phyloP scores from a whole-genome alignment of 2,329 filamentous ascomycete species.

The Monosporascus sp. region DNA sequence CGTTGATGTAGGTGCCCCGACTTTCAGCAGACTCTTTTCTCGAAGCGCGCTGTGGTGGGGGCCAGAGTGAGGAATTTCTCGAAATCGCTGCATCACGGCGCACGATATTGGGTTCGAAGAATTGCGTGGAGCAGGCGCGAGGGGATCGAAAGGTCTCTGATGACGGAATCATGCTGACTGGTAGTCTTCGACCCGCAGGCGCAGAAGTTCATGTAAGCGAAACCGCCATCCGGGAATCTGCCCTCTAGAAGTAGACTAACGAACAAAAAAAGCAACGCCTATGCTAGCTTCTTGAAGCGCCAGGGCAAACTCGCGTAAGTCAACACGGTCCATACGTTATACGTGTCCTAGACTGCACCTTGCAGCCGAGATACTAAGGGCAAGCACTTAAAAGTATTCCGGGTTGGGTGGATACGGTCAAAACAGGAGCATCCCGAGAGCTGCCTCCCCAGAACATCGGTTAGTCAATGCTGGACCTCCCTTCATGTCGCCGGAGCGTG shows the following conservation, averaged over 20 bases:
- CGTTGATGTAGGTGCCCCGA: constrained; percentile 65
- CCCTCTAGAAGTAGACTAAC: background rate
- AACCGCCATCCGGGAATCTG: background rate
- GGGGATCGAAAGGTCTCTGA: constrained; percentile 69
- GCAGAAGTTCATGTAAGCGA: constrained; percentile 69
- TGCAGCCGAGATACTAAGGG: too few relatives aligned
- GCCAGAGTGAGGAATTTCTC: background rate
- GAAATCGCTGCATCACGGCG: constrained; percentile 21
- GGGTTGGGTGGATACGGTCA: constrained; percentile 99
- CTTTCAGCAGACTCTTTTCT: constrained; percentile 6
- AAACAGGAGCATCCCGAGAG: constrained; percentile 95
- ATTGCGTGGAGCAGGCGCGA: constrained; percentile 57
- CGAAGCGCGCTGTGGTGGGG: background rate
- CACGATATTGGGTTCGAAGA: constrained; percentile 7
- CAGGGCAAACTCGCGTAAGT: constrained; percentile 92
- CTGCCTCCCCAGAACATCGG: constrained; percentile 88
- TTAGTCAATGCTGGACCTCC: background rate
- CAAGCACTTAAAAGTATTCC: too few relatives aligned
- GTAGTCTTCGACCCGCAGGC: constrained; percentile 52
- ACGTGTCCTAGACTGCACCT: too few relatives aligned
- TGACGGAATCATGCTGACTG: constrained; percentile 69
- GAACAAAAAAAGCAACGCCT: constrained; percentile 48
- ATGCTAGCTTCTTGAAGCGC: constrained; percentile 86
- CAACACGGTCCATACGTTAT: too few relatives aligned
- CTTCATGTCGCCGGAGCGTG: background rate